Conservation (phyloP, 2,329 filamentous ascomycete species). For the Ilyonectria robusta region DNA sequence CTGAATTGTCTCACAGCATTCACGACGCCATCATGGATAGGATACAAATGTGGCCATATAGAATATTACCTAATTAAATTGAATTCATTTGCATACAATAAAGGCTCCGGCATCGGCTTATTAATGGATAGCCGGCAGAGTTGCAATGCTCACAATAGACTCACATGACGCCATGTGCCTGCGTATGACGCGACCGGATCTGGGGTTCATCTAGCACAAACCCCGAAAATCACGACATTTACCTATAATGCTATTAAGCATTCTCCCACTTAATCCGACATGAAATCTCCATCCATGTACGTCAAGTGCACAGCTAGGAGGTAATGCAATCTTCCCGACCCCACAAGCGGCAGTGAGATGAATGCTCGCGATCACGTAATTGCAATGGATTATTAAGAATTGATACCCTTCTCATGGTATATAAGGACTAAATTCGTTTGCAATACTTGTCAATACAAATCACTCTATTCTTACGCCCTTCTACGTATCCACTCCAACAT, state of each 20-base stretch:
- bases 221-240: conserved; percentile 27
- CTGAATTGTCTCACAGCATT: too few species aligned
- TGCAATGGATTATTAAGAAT: conserved; percentile 6
- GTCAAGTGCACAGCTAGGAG: not conserved
- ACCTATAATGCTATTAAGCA: conserved; percentile 1
- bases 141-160: not conserved
- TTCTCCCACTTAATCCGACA: conserved; percentile 20
- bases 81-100: too few species aligned
- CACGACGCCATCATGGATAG: too few species aligned
- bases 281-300: conserved; percentile 1
- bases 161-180: conserved; percentile 28
- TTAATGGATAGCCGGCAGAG: too few species aligned
- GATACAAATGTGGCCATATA: too few species aligned
- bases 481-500: conserved; percentile 19
- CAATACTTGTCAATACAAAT: not conserved
- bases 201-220: not conserved
- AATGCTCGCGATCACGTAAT: conserved; percentile 26
- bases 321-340: not conserved
- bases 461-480: not conserved
- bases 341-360: conserved; percentile 10
- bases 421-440: not conserved
- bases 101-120: too few species aligned
- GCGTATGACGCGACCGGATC: conserved; percentile 15
- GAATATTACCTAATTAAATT: too few species aligned
- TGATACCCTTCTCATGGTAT: not conserved